Conservation (phyloP, 2,329 filamentous ascomycete genomes). For the Botrytis medusae region DNA sequence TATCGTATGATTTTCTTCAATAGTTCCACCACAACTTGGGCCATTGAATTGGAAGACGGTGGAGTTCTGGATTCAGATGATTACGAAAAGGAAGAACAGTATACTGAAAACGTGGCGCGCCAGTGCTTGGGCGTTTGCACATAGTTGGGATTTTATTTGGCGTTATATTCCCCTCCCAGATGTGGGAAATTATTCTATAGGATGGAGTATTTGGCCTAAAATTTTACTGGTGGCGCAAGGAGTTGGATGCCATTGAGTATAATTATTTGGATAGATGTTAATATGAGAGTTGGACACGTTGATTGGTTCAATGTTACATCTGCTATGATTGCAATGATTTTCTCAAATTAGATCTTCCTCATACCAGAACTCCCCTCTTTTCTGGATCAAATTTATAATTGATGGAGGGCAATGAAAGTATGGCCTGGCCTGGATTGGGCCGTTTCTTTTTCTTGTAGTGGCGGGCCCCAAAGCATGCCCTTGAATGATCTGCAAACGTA, state of each 20-base stretch:
- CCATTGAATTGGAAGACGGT: neutral
- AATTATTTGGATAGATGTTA: neutral
- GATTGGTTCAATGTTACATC: neutral
- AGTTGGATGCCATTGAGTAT: neutral
- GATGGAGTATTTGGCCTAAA: neutral
- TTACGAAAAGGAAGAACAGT: neutral
- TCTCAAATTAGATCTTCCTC: neutral
- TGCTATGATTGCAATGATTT: neutral
- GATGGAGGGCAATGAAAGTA: neutral
- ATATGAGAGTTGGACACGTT: neutral
- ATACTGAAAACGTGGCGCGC: constrained; percentile 6
- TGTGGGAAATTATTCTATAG: constrained; percentile 6
- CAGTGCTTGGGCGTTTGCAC: constrained; percentile 3
- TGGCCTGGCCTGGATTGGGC: neutral
- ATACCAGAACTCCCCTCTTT: neutral
- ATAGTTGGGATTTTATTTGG: constrained; percentile 17
- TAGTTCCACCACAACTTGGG: neutral
- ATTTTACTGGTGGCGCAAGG: constrained; percentile 1
- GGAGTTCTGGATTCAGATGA: constrained; percentile 13
- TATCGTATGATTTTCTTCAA: constrained; percentile 10
- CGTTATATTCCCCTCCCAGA: constrained; percentile 19
- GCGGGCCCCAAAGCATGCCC: neutral
- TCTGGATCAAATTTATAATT: neutral
- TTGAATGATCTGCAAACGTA: neutral
- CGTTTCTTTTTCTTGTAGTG: neutral